Conservation (phyloP, 257 asterid species). For the Solanum sitiens region DNA sequence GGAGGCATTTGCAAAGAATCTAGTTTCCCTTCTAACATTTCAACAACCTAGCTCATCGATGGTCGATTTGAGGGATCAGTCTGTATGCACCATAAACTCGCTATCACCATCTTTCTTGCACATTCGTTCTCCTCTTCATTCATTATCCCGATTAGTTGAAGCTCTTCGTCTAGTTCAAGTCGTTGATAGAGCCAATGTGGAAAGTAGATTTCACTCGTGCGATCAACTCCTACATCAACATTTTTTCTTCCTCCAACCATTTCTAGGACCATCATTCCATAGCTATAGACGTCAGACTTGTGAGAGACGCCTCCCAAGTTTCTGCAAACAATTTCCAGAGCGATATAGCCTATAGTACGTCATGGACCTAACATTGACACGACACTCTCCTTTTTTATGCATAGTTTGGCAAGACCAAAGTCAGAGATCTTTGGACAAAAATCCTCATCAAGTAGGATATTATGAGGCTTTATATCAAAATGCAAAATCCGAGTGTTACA, state of each 20-base stretch:
- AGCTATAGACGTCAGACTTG: conserved; percentile 33
- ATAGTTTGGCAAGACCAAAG: conserved; percentile 20
- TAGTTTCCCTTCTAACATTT: conserved; percentile 24
- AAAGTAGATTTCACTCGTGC: conserved; percentile 6
- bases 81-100: conserved; percentile 43
- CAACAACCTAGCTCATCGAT: conserved; percentile 20
- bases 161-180: neutral
- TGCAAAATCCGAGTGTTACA: conserved; percentile 22
- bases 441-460: conserved; percentile 18
- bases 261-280: conserved; percentile 15
- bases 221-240: neutral
- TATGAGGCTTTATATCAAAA: conserved; percentile 31
- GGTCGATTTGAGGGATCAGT: conserved; percentile 20
- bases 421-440: conserved; percentile 18
- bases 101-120: conserved; percentile 18
- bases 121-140: conserved; percentile 4
- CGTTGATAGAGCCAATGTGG: conserved; percentile 16
- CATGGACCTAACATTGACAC: conserved; percentile 8
- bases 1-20: conserved; percentile 23
- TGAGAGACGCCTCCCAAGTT: conserved; percentile 25
- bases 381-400: neutral
- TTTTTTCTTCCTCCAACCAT: conserved; percentile 1
- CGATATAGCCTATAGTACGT: conserved; percentile 16
- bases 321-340: conserved; percentile 10
- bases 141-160: neutral